These are phyloP conservation scores for Lactifluus rugatus DNA, from an alignment of 768 basidiomycete species.

Conservation along the genomic window DNA sequence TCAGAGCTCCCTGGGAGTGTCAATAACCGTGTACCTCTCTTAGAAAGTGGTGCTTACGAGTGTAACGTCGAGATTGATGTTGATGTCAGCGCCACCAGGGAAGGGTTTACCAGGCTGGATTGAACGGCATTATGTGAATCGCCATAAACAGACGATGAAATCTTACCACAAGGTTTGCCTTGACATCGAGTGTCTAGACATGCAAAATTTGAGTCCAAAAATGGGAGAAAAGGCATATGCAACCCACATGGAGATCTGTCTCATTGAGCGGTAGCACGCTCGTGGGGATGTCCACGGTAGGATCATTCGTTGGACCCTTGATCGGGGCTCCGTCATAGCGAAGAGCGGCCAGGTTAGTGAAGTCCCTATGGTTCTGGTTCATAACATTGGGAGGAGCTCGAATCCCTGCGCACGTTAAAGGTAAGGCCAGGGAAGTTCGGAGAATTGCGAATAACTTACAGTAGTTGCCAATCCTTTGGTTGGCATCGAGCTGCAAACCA, in stretches of 20 bases:
- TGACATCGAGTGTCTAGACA: background rate
- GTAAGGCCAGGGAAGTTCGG: background rate
- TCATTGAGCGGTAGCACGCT: background rate
- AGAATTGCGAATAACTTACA: background rate
- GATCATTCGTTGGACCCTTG: background rate
- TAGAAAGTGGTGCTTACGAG: background rate
- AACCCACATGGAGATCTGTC: background rate
- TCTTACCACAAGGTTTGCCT: background rate
- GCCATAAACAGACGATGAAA: background rate
- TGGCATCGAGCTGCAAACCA: slow-evolving; percentile 15
- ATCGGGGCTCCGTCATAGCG: slow-evolving; percentile 9
- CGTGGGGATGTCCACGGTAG: background rate
- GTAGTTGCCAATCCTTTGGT: slow-evolving; percentile 14
- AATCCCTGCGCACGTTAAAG: background rate
- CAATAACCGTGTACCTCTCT: background rate
- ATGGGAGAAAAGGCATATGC: no score
- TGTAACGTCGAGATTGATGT: background rate
- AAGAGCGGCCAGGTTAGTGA: slow-evolving; percentile 17
- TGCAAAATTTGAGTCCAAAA: background rate
- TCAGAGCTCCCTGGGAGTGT: background rate
- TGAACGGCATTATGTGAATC: background rate
- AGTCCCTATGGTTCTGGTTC: background rate
- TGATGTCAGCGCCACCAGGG: slow-evolving; percentile 7
- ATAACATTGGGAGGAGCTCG: background rate
- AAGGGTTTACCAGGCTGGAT: background rate